phyloP scores from a whole-genome alignment of 108 stramenopile genomes.

The Conticribra guillardii region DNA sequence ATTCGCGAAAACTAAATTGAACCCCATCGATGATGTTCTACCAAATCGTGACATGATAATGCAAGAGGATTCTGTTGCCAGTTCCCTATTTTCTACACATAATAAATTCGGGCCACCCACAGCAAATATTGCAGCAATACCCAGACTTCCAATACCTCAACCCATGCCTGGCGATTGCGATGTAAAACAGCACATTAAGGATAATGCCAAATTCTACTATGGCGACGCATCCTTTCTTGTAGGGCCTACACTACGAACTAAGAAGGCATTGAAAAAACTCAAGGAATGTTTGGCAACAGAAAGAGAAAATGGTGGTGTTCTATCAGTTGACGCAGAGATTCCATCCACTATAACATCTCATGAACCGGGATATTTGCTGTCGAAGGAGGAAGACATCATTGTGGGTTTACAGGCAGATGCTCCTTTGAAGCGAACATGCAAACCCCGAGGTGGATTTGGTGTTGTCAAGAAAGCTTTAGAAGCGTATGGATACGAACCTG shows the following conservation, averaged over 20 bases:
- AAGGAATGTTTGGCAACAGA: conserved; percentile 57
- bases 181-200: conserved; percentile 56
- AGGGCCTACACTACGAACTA: conserved; percentile 58
- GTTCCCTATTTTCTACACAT: too few species aligned
- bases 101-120: too few species aligned
- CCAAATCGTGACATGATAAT: too few species aligned
- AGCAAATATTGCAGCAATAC: too few species aligned
- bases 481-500: conserved; percentile 64
- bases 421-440: conserved; percentile 69
- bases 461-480: conserved; percentile 58
- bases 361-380: conserved; percentile 64
- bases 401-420: conserved; percentile 65
- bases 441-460: conserved; percentile 65
- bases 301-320: conserved; percentile 56
- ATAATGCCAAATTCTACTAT: conserved; percentile 51
- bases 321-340: conserved; percentile 60
- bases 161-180: conserved; percentile 69
- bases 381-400: conserved; percentile 67
- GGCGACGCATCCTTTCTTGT: conserved; percentile 61
- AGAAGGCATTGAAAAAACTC: conserved; percentile 46
- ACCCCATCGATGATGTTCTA: too few species aligned
- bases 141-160: conserved; percentile 15
- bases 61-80: too few species aligned
- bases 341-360: conserved; percentile 69
- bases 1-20: too few species aligned